Base-by-base conservation (phyloP, 176 grass and related monocot genomes). In the Panicum miliaceum region DNA sequence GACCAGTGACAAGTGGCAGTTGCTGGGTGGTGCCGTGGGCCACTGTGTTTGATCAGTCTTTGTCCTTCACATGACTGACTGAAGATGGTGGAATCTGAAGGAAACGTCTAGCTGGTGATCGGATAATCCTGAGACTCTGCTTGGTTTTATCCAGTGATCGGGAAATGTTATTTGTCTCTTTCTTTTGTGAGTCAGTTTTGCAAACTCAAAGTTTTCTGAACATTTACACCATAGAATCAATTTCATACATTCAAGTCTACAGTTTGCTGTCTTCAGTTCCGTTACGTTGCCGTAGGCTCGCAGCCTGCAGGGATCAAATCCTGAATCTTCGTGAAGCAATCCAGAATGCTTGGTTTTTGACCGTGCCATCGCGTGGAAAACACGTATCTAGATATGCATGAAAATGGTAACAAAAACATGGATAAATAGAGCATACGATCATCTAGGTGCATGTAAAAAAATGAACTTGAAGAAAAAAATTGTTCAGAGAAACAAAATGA, bases 91-190 rank as follows among this genome's bases (percentile, higher is more conserved):
- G 82, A 89, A 70, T 46, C 63, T 25, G 43, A 70, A 85, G 77
- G 88, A 89, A 89, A 63, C 77, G 12, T 89, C 87, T 89, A 89
- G 82, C 19, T 45, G 25, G 32, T 81, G 63, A 70, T 22, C 8
- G 53, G 78, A 71, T 85, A 89, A 76, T 69, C 40, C 27, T 62
- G 51, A 68, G 41, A 76, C 59, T 58, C 59, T 70, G 19, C 62
- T 45, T 81, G 7, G 3, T 40, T 69, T 41, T 41, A 14, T 62
- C 51, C 19, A 19, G 2, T 50, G 61, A 81, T 68, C 20, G 68
- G 40, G 77, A 85, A 53, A 25, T 78, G n/a, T 7, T 27, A 1
- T 62, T 41, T 62, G 22, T 74, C n/a, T n/a, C n/a, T n/a, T n/a
- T 59, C 11, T 37, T 74, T 82, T 64, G 35, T 79, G 15, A 37